Evolutionary conservation across 1,284 basidiomycete species (phyloP), one percentile per base, ranked within the genome.

Genomic region (Tylopilus orsonianus): DNA sequence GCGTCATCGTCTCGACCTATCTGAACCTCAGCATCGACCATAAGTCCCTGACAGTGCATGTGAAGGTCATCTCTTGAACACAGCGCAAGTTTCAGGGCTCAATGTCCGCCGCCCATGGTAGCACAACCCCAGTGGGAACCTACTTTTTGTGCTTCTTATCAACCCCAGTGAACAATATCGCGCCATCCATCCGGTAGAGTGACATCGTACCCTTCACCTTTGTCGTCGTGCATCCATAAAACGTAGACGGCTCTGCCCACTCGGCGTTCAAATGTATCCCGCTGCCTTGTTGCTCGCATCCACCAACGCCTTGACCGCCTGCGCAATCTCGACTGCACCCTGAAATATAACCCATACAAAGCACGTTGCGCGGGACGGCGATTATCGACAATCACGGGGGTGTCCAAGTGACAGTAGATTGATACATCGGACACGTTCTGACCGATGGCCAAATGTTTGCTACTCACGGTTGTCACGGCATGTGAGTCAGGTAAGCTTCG

Each of bases 401-500:
- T 83, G 50, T 84, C 83, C 0, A 80, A 83, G 56, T 84, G 83
- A 46, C 79, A 79, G 46, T 82, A 84, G 24, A 85, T 83, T 2
- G 80, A 77, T 0, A 85, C 75, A 43, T 81, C 75, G 0, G 56
- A 47, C 10, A 81, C 60, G 18, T 72, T 70, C 1, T 67, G 61
- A 3, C 71, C 73, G 6, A 83, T 65, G 4, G 75, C 71, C 1
- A 83, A 54, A 29, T 58, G 66, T 2, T 61, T 65, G 6, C 73
- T 75, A 9, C 62, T 57, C 5, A 71, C 62, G 2, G 81, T n/a
- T 80, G 79, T 78, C 36, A 83, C 68, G 49, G 71, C 59, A 5
- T 70, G 71, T 34, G 61, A 57, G 4, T 59, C 60, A 18, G 83
- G 69, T 19, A 83, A 59, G n/a, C 61, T 67, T n/a, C 58, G 59